Percentiles rank a stretch among this genome's conserved stretches.
Evolutionary conservation across 768 basidiomycete genomes (phyloP).

Genomic region (Kwoniella europaea): DNA sequence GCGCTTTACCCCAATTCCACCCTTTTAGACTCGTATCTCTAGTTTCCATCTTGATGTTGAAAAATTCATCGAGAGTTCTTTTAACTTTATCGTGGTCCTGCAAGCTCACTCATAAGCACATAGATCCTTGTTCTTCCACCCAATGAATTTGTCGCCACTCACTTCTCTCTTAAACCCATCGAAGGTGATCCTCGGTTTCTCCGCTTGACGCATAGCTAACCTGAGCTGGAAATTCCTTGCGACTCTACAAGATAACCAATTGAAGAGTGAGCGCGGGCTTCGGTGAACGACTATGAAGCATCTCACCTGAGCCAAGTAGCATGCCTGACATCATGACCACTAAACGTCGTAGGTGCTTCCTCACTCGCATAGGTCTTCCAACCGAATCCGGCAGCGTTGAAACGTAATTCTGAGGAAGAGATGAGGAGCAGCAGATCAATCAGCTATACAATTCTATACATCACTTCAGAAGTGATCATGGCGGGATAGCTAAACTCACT

Average conservation of each 20-base stretch:
- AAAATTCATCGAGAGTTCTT: slow-evolving; percentile 80
- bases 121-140: not conserved
- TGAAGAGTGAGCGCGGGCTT: not conserved
- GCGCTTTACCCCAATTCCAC: slow-evolving; percentile 98
- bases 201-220: slow-evolving; percentile 68
- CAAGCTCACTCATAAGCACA: not conserved
- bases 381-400: slow-evolving; percentile 87
- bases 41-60: slow-evolving; percentile 79
- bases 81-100: slow-evolving; percentile 91
- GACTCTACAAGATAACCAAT: slow-evolving; percentile 61
- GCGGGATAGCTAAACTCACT: too few species aligned
- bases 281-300: too few species aligned
- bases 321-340: slow-evolving; percentile 37
- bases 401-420: slow-evolving; percentile 64
- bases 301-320: slow-evolving; percentile 47
- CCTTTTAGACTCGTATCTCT: slow-evolving; percentile 89
- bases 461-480: too few species aligned
- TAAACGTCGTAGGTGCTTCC: slow-evolving; percentile 62
- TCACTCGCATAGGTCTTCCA: slow-evolving; percentile 75
- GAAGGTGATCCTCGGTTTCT: slow-evolving; percentile 78
- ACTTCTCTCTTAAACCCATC: slow-evolving; percentile 94
- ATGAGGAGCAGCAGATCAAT: not conserved
- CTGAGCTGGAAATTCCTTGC: slow-evolving; percentile 90
- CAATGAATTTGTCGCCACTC: slow-evolving; percentile 38
- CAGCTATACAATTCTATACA: too few species aligned